phyloP scores from a whole-genome alignment of 1,284 basidiomycete genomes.

The Xerocomus amazonicus region DNA sequence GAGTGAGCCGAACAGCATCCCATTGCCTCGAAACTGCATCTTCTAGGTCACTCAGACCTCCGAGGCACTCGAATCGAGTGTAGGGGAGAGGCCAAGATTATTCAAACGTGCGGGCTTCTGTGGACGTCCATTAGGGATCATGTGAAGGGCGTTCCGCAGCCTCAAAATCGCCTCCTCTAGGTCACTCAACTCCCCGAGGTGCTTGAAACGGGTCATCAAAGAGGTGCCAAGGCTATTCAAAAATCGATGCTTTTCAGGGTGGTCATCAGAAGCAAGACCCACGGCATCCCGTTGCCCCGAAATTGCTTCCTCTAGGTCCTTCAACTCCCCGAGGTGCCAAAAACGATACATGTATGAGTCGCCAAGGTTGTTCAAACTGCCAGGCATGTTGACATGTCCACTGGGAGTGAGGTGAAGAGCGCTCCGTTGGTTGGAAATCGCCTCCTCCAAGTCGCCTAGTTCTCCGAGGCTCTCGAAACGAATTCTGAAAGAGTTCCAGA shows the following conservation, averaged over 20 bases:
- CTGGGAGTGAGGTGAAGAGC: neutral
- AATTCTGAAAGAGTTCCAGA: neutral
- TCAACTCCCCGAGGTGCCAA: too few species aligned
- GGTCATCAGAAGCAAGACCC: too few species aligned
- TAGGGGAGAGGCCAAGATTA: too few species aligned
- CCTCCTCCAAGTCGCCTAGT: slow-evolving; percentile 10
- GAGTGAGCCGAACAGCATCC: slow-evolving; percentile 3
- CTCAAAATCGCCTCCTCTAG: slow-evolving; percentile 4
- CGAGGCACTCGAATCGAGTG: too few species aligned
- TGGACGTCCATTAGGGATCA: neutral
- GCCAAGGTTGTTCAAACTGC: neutral
- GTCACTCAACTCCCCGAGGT: too few species aligned
- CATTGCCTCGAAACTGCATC: neutral
- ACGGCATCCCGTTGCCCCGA: too few species aligned
- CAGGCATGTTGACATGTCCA: neutral
- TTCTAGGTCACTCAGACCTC: too few species aligned
- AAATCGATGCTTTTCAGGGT: too few species aligned
- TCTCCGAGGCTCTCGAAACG: neutral
- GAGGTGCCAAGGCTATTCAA: neutral
- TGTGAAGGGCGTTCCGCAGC: neutral
- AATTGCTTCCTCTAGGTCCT: too few species aligned
- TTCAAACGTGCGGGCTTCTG: neutral
- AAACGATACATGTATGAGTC: neutral
- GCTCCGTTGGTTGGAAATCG: neutral
- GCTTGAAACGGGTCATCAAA: too few species aligned